These are phyloP conservation scores for Maudiozyma pseudohumilis DNA, from an alignment of 805 yeast species.

Conservation along the genomic window DNA sequence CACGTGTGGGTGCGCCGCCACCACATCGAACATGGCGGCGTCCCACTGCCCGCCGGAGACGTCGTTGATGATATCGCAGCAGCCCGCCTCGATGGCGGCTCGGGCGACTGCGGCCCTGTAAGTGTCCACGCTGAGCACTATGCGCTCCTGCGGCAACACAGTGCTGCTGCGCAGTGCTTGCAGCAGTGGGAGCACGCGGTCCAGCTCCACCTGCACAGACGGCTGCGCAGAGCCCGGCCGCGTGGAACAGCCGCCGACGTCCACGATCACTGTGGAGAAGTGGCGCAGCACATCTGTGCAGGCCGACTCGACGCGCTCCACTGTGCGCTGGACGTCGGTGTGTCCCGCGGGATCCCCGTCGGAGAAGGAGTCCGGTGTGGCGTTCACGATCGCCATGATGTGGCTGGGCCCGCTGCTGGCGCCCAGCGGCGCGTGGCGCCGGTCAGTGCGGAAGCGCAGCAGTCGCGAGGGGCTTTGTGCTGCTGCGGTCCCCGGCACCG, in stretches of 20 bases:
- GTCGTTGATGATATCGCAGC: constrained; percentile 89
- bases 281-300: constrained; percentile 47
- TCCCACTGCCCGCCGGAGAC: constrained; percentile 76
- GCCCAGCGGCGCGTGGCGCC: too few relatives aligned
- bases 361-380: constrained; percentile 91
- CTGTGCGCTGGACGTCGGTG: constrained; percentile 32
- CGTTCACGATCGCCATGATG: constrained; percentile 80
- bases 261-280: constrained; percentile 43
- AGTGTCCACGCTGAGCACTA: constrained; percentile 78
- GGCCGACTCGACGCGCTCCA: constrained; percentile 40
- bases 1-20: constrained; percentile 53
- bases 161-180: constrained; percentile 42
- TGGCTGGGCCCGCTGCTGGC: too few relatives aligned
- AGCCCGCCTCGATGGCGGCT: constrained; percentile 62
- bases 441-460: too few relatives aligned
- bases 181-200: constrained; percentile 62
- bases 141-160: constrained; percentile 30
- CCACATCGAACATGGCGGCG: constrained; percentile 50
- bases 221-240: constrained; percentile 72
- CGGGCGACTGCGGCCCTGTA: constrained; percentile 69
- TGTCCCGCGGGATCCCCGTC: constrained; percentile 62
- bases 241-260: constrained; percentile 92
- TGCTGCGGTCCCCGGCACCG: too few relatives aligned
- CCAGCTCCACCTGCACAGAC: constrained; percentile 53
- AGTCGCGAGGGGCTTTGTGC: too few relatives aligned